phyloP scores from a whole-genome alignment of 108 stramenopile genomes.

The Skeletonema marinoi region DNA sequence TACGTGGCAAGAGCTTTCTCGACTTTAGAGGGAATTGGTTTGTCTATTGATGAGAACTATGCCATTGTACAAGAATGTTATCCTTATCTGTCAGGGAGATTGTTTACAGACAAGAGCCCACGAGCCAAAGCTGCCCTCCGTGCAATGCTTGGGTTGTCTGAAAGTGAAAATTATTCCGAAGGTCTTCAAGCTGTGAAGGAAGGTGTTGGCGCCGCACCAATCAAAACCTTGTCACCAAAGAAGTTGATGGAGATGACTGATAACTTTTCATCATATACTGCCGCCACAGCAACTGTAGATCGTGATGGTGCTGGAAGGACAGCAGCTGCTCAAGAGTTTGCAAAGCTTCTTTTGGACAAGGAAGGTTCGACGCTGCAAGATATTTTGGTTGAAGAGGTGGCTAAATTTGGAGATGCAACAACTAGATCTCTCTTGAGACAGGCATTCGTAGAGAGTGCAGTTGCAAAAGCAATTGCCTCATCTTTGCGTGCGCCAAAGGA shows the following conservation, averaged over 20 bases:
- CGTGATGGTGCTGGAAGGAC: conserved; percentile 64
- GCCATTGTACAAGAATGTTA: conserved; percentile 91
- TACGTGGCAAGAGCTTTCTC: conserved; percentile 85
- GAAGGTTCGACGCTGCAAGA: conserved; percentile 77
- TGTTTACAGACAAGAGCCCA: conserved; percentile 88
- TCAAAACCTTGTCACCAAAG: conserved; percentile 48
- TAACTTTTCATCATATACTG: conserved; percentile 84
- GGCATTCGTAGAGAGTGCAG: conserved; percentile 63
- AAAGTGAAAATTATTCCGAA: conserved; percentile 6
- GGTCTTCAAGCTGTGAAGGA: conserved; percentile 53
- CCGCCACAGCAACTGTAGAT: conserved; percentile 74
- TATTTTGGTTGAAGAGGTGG: conserved; percentile 74
- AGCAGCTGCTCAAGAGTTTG: conserved; percentile 67
- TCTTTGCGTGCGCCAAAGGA: conserved; percentile 58
- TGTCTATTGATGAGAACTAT: conserved; percentile 84
- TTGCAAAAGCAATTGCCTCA: conserved; percentile 56
- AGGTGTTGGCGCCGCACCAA: conserved; percentile 29
- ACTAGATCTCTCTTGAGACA: conserved; percentile 58
- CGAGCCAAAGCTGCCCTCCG: conserved; percentile 77
- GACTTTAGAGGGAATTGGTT: conserved; percentile 87
- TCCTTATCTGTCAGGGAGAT: conserved; percentile 75
- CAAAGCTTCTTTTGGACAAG: conserved; percentile 67
- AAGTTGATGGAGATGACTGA: conserved; percentile 85
- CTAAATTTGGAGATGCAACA: conserved; percentile 71
- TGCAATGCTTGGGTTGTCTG: conserved; percentile 76